A percentile compares a stretch with the other conserved stretches of the same genome.
phyloP scores from a whole-genome alignment of 768 basidiomycete genomes.

The Leucocoprinus sp. region DNA sequence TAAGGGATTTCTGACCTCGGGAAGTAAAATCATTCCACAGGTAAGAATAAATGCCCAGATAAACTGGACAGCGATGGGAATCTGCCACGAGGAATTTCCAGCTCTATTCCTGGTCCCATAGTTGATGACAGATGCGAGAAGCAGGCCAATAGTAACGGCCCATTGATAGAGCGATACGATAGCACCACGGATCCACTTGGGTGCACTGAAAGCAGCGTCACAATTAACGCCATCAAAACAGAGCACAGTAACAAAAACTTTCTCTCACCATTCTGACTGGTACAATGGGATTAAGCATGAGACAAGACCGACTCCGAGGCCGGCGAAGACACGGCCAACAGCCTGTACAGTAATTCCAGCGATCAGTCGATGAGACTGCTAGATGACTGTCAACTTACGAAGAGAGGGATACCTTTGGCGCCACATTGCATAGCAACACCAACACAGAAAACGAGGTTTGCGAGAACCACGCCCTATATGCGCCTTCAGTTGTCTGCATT shows the following conservation, averaged over 20 bases:
- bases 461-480: conserved; percentile 48
- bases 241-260: neutral
- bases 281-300: conserved; percentile 52
- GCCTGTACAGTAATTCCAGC: conserved; percentile 17
- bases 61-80: conserved; percentile 74
- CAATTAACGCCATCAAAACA: neutral
- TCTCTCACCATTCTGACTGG: conserved; percentile 35
- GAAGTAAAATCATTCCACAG: conserved; percentile 63
- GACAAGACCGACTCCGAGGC: conserved; percentile 72
- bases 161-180: conserved; percentile 66
- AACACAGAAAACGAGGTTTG: conserved; percentile 48
- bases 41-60: conserved; percentile 69
- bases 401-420: conserved; percentile 41
- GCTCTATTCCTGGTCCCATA: conserved; percentile 51
- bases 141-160: conserved; percentile 68
- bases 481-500: neutral
- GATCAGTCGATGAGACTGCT: neutral
- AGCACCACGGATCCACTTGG: conserved; percentile 70
- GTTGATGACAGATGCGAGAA: conserved; percentile 63
- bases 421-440: conserved; percentile 66
- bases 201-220: conserved; percentile 29
- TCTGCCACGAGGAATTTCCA: conserved; percentile 49
- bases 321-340: conserved; percentile 69
- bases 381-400: conserved; percentile 31
- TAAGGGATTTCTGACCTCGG: conserved; percentile 33